phyloP scores from a whole-genome alignment of 2,329 filamentous ascomycete species.

The Penicillium sp. region DNA sequence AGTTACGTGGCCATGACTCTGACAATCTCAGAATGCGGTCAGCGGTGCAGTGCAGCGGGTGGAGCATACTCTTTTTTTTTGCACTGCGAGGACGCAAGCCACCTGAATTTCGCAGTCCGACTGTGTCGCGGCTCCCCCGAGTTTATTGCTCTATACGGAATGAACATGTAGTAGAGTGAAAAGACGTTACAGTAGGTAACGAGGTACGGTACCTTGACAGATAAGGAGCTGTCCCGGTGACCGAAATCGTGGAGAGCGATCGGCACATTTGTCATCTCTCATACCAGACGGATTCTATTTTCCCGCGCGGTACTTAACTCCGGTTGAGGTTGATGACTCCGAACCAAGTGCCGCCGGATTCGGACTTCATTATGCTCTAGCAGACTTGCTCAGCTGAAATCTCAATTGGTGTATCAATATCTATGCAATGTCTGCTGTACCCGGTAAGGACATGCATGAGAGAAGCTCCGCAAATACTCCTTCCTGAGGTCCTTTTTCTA shows the following conservation, averaged over 20 bases:
- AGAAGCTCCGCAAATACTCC: neutral
- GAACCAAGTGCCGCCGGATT: constrained; percentile 22
- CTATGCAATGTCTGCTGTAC: neutral
- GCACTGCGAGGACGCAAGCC: neutral
- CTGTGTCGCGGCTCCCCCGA: constrained; percentile 8
- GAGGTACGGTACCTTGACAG: constrained; percentile 13
- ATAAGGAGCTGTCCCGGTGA: constrained; percentile 23
- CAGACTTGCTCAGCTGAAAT: neutral
- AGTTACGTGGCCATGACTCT: constrained; percentile 4
- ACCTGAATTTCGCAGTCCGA: constrained; percentile 7
- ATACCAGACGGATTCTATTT: constrained; percentile 36
- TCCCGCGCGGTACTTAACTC: constrained; percentile 23
- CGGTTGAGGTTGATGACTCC: constrained; percentile 8
- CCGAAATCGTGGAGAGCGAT: constrained; percentile 33
- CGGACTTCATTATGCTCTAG: constrained; percentile 15
- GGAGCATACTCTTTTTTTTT: neutral
- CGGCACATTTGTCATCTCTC: constrained; percentile 34
- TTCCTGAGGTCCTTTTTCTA: neutral
- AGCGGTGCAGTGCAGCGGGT: neutral
- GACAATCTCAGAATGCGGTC: constrained; percentile 6
- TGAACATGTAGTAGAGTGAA: neutral
- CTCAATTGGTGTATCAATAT: neutral
- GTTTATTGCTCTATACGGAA: neutral
- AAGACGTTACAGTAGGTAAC: neutral
- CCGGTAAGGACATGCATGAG: neutral